Conservation (phyloP, 345 rosid genomes). For the Brassica napus region Da-Ae NC_063450.1:47516001-47516500, state of each 20-base stretch:
- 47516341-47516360: slow-evolving; percentile 32
- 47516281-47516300: neutral
- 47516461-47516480: too few species aligned
- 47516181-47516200: neutral
- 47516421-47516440: too few species aligned
- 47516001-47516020: neutral
- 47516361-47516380: slow-evolving; percentile 23
- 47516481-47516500: too few species aligned
- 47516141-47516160: neutral
- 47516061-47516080: neutral
- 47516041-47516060: neutral
- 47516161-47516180: neutral
- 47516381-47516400: too few species aligned
- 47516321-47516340: slow-evolving; percentile 24
- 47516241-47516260: too few species aligned
- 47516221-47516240: too few species aligned
- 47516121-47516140: neutral
- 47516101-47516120: neutral
- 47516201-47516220: neutral
- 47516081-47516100: neutral
- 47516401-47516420: too few species aligned
- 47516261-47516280: too few species aligned
- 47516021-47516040: neutral
- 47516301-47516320: slow-evolving; percentile 29
- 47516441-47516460: too few species aligned